Percentiles rank a stretch among this genome's conserved stretches.
These are phyloP conservation scores for Aquanectria penicillioides DNA, from an alignment of 2,329 filamentous ascomycete genomes.

Conservation along the genomic window DNA sequence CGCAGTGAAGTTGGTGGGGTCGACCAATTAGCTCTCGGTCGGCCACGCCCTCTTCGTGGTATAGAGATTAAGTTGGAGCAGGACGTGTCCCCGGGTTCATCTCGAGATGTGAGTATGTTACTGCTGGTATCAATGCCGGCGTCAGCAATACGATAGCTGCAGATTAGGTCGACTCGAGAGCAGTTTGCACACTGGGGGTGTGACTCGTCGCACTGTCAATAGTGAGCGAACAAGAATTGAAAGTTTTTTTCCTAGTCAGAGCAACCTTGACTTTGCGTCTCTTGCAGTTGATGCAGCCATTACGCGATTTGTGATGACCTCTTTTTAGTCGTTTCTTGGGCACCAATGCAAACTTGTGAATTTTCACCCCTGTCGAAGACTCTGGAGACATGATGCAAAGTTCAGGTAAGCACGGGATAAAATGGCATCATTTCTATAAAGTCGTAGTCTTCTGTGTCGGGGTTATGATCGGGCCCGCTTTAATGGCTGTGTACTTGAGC, in stretches of 20 bases:
- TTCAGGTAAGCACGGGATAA: too few relatives aligned
- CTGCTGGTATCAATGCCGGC: not conserved
- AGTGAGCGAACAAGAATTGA: not conserved
- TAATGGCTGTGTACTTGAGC: too few relatives aligned
- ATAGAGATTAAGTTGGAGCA: not conserved
- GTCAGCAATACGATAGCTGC: not conserved
- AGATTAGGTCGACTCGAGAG: not conserved
- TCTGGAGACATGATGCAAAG: too few relatives aligned
- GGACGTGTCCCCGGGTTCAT: too few relatives aligned
- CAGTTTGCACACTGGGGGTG: constrained; percentile 5
- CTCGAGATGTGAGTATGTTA: too few relatives aligned
- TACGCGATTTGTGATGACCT: not conserved
- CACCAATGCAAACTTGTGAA: too few relatives aligned
- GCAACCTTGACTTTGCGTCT: constrained; percentile 9
- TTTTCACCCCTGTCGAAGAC: too few relatives aligned
- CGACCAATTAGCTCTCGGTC: not conserved
- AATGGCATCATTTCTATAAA: too few relatives aligned
- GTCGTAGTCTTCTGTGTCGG: too few relatives aligned
- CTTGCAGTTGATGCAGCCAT: constrained; percentile 9
- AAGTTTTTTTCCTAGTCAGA: too few relatives aligned
- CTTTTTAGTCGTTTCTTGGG: not conserved
- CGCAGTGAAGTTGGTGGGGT: not conserved
- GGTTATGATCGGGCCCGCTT: too few relatives aligned
- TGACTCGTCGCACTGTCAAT: constrained; percentile 7
- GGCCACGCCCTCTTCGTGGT: not conserved